phyloP scores from a whole-genome alignment of 495 filamentous ascomycete species.

The Endocarpon pusillum region DNA sequence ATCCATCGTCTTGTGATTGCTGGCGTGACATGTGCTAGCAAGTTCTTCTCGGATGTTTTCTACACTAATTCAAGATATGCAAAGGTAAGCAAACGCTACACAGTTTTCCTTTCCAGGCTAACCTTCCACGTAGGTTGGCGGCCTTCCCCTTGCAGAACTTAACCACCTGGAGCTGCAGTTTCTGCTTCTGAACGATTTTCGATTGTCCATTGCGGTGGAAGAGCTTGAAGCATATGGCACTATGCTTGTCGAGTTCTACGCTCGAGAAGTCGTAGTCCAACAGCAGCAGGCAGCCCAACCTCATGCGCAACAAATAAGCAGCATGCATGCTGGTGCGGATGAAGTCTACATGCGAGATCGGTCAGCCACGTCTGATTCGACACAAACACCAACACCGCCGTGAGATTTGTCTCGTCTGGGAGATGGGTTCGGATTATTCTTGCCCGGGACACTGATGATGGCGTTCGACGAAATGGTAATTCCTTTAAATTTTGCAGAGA shows the following conservation, averaged over 20 bases:
- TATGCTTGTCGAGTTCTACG: slow-evolving; percentile 98
- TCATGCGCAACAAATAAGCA: neutral
- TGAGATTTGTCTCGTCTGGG: neutral
- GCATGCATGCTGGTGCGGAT: neutral
- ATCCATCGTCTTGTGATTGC: slow-evolving; percentile 96
- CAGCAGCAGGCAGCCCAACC: slow-evolving; percentile 25
- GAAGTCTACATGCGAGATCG: neutral
- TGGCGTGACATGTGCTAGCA: slow-evolving; percentile 94
- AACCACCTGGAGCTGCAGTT: slow-evolving; percentile 98
- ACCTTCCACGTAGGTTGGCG: slow-evolving; percentile 55
- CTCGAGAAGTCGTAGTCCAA: slow-evolving; percentile 70
- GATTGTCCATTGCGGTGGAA: slow-evolving; percentile 82
- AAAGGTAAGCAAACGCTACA: slow-evolving; percentile 49
- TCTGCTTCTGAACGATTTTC: slow-evolving; percentile 89
- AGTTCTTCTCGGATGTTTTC: slow-evolving; percentile 99
- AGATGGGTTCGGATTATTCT: neutral
- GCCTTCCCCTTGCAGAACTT: slow-evolving; percentile 84
- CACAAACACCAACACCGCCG: neutral
- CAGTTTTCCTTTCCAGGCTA: slow-evolving; percentile 2
- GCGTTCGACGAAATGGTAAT: neutral
- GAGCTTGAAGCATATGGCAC: slow-evolving; percentile 96
- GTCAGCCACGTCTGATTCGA: neutral
- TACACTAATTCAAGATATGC: slow-evolving; percentile 99
- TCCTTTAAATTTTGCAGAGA: neutral
- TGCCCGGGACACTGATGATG: neutral